Conservation (phyloP, 352 stramenopile genomes). For the Globisporangium paddicum region DNA sequence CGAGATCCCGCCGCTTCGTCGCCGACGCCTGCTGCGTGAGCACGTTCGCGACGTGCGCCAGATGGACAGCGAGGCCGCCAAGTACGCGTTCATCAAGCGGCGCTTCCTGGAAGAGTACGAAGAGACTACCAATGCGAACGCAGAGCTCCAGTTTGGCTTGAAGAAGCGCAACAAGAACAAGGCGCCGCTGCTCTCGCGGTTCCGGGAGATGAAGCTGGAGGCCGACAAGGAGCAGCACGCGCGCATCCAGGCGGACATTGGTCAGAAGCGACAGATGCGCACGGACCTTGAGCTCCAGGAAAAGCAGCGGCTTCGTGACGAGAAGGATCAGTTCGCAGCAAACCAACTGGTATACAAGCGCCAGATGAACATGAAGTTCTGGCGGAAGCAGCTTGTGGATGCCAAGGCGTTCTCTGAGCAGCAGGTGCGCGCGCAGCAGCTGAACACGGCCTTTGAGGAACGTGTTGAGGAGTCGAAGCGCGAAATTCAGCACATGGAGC, state of each 20-base stretch:
- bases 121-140: constrained; percentile 25
- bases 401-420: constrained; percentile 40
- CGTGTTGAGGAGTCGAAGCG: constrained; percentile 28
- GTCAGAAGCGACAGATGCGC: constrained; percentile 30
- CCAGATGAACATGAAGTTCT: constrained; percentile 62
- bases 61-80: constrained; percentile 57
- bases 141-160: constrained; percentile 43
- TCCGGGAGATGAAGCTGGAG: constrained; percentile 45
- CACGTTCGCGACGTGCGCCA: constrained; percentile 52
- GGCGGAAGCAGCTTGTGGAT: constrained; percentile 58
- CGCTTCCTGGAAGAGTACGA: constrained; percentile 38
- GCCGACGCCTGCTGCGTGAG: constrained; percentile 50
- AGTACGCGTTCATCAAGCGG: constrained; percentile 45
- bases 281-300: constrained; percentile 34
- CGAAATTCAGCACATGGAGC: constrained; percentile 31
- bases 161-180: constrained; percentile 57
- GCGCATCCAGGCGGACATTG: constrained; percentile 31
- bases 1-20: constrained; percentile 49
- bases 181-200: constrained; percentile 43
- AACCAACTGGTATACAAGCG: constrained; percentile 28
- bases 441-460: constrained; percentile 19
- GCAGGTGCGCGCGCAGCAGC: constrained; percentile 26
- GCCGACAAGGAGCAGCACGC: constrained; percentile 33
- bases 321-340: constrained; percentile 18
- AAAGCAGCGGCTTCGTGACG: constrained; percentile 23